phyloP scores from a whole-genome alignment of 352 stramenopile species.

The Phytophthora pini region DNA sequence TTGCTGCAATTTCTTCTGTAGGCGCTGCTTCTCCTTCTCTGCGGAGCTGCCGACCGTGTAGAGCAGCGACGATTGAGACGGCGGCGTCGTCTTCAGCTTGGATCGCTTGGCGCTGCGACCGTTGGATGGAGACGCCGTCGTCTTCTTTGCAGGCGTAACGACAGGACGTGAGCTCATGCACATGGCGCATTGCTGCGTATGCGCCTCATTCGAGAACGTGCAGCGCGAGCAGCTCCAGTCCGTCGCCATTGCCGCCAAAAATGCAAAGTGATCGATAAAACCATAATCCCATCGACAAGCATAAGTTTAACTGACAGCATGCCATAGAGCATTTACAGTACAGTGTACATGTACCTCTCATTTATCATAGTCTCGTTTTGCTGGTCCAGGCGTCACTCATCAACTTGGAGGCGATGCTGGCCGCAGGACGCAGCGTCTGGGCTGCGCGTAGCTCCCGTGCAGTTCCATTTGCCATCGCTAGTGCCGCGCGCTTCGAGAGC shows the following conservation, averaged over 20 bases:
- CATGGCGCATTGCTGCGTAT: slow-evolving; percentile 56
- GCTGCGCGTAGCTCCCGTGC: neutral
- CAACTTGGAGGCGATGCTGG: slow-evolving; percentile 18
- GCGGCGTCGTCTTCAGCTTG: slow-evolving; percentile 15
- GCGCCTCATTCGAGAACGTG: slow-evolving; percentile 73
- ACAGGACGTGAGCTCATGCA: slow-evolving; percentile 40
- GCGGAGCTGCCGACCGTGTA: slow-evolving; percentile 65
- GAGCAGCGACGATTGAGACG: slow-evolving; percentile 46
- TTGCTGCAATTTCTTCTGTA: slow-evolving; percentile 77
- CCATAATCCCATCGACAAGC: neutral
- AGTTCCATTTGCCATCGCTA: neutral
- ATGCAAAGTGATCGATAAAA: neutral
- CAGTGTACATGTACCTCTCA: no score
- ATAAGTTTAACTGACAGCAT: no score
- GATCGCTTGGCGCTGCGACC: slow-evolving; percentile 16
- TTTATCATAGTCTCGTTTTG: slow-evolving; percentile 2
- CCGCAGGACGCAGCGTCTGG: slow-evolving; percentile 24
- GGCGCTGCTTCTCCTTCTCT: slow-evolving; percentile 62
- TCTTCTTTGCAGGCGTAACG: neutral
- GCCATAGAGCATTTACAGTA: no score
- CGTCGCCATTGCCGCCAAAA: slow-evolving; percentile 12
- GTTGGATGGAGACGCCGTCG: slow-evolving; percentile 2
- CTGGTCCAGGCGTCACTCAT: slow-evolving; percentile 9
- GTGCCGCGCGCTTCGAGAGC: slow-evolving; percentile 24
- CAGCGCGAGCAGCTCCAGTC: slow-evolving; percentile 74